These are phyloP conservation scores for Chlamydomonas sphaeroides DNA, from an alignment of 139 green algal species.

Conservation along the genomic window DNA sequence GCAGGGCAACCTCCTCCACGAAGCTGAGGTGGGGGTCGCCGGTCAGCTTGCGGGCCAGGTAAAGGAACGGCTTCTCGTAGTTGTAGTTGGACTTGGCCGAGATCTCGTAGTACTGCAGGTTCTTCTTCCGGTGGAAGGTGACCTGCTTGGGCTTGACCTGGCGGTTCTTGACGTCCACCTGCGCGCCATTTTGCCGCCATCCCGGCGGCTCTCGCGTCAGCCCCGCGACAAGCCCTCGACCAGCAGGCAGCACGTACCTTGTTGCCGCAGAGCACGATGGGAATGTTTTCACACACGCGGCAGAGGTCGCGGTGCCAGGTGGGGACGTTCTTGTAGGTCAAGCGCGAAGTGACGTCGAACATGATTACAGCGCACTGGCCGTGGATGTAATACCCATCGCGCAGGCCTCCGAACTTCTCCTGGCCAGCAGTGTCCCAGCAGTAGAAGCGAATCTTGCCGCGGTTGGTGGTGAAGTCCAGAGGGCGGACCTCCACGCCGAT, in stretches of 20 bases:
- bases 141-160: slow-evolving; percentile 99
- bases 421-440: slow-evolving; percentile 99
- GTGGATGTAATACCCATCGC: slow-evolving; percentile 99
- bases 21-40: slow-evolving; percentile 95
- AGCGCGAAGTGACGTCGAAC: slow-evolving; percentile 99
- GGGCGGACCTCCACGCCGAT: slow-evolving; percentile 99
- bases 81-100: slow-evolving; percentile 99
- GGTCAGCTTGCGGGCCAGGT: slow-evolving; percentile 98
- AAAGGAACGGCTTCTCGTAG: slow-evolving; percentile 99
- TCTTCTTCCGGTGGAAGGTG: slow-evolving; percentile 98
- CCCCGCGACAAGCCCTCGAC: too few relatives aligned
- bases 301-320: slow-evolving; percentile 99
- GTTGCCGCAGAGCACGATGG: slow-evolving; percentile 99
- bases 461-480: slow-evolving; percentile 99
- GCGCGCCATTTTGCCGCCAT: slow-evolving; percentile 18
- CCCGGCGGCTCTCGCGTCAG: neutral
- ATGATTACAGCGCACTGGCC: slow-evolving; percentile 99
- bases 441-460: slow-evolving; percentile 97
- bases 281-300: slow-evolving; percentile 99
- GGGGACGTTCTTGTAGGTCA: slow-evolving; percentile 99
- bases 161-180: slow-evolving; percentile 97
- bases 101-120: slow-evolving; percentile 99
- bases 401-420: slow-evolving; percentile 98
- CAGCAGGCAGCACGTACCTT: slow-evolving; percentile 82
- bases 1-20: slow-evolving; percentile 93